Base-by-base conservation (phyloP, 129 eudicot species). In the Escallonia herrerae region DNA sequence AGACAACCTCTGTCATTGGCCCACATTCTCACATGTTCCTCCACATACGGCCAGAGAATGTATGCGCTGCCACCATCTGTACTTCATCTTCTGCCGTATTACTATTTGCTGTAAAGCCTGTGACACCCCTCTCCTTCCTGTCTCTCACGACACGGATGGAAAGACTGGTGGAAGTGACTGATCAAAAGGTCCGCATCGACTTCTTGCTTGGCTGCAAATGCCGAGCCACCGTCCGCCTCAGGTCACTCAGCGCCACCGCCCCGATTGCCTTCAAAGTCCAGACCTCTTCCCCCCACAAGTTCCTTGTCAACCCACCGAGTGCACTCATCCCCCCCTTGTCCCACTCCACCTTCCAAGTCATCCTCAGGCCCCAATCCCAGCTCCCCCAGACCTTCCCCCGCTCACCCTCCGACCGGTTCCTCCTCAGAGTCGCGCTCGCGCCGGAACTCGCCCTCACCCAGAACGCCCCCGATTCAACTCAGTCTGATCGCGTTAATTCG, bases 271-370 rank as follows among this genome's bases (percentile, higher is more conserved):
- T 88, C 80, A 88, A 84, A 58, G 49, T 88, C 67, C 96, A 85
- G 66, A 88, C 89, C 55, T 79, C 96, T 8, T 84, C 96, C 13
- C 96, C 91, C 3, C 84, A 82, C 53, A 82, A 82, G 43, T 88
- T 84, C 81, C 89, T 84, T 2, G 91, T 84, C 60, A 88, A 85
- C 43, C 96, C 89, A 46, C 84, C 91, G 46, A 71, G 42, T 57
- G 91, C 91, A 63, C 79, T 84, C 77, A 76, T 88, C 63, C 68
- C 86, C 4, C 95, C 96, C 5, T 61, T 88, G n/a, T 66, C 87
- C 61, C 71, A 84, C 63, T n/a, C 86, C 73, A 62, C 91, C 54
- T 60, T 88, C 72, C 96, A 88, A 43, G 67, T 88, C 73, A 78
- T 88, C 74, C 89, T 88, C 73, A 82, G 72, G 43, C 96, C 96